Evolutionary conservation across 2,329 filamentous ascomycete species (phyloP), one percentile per base, ranked within the genome.

Genomic region (Fusarium tricinctum): DNA sequence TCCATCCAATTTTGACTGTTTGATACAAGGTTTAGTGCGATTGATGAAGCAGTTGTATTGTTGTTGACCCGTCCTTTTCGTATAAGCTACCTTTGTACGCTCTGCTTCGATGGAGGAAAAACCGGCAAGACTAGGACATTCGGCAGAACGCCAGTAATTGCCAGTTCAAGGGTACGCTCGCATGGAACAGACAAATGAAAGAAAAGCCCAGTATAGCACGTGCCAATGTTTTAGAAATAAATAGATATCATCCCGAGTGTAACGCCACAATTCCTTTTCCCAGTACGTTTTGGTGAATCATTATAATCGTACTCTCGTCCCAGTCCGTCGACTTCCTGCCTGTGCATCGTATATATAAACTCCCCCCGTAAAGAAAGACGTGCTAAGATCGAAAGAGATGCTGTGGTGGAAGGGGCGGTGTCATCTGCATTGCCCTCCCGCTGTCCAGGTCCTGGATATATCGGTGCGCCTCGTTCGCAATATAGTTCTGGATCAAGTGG

Each of bases 401-500:
- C 17, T 19, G 20, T 10, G n/a, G n/a, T 8, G 39, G 14, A 12
- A 47, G 6, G 1, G 62, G 19, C 1, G 35, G 23, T 0, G 46
- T 35, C 2, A 26, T 15, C 4, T 20, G 17, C 1, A 9, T n/a
- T 6, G 35, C 12, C 6, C 49, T 58, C 13, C 56, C 56, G 0
- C 55, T 46, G 1, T 15, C 8, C 0, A 68, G 4, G 3, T 66
- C 45, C 12, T 46, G 13, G 13, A 75, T 58, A 12, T 67, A 75
- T 2, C 51, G 54, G 0, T 69, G 30, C 0, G 73, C 71, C 20
- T 74, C 71, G 22, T 23, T 66, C 8, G 53, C 48, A 1, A 75
- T 73, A 15, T 69, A 75, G 0, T 53, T n/a, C 28, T 74, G 70
- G 4, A 75, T 75, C 20, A 75, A 39, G 5, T 12, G 1, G 12